phyloP scores from a whole-genome alignment of 345 rosid species.

The Eucalyptus guilfoylei region DNA sequence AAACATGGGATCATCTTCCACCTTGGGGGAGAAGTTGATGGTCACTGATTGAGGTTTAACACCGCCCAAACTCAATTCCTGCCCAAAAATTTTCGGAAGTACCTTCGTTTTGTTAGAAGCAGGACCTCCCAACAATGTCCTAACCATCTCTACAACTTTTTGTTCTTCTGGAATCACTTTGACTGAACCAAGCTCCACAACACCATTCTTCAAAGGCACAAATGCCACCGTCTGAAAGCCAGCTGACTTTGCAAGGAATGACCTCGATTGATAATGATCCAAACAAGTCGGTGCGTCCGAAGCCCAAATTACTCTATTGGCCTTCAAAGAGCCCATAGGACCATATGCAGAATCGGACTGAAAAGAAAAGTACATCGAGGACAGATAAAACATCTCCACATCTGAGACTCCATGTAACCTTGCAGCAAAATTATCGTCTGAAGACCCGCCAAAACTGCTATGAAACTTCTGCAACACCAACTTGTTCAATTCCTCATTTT shows the following conservation, averaged over 20 bases:
- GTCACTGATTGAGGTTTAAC: constrained; percentile 55
- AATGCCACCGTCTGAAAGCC: constrained; percentile 67
- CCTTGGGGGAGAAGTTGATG: constrained; percentile 77
- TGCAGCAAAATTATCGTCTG: constrained; percentile 19
- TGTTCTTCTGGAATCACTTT: constrained; percentile 53
- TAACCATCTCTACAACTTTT: constrained; percentile 44
- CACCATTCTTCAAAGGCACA: constrained; percentile 68
- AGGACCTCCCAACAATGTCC: constrained; percentile 43
- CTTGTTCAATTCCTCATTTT: constrained; percentile 49
- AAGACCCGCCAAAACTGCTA: constrained; percentile 31
- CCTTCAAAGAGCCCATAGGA: constrained; percentile 46
- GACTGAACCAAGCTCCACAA: constrained; percentile 81
- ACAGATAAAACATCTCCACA: constrained; percentile 62
- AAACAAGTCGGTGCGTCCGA: constrained; percentile 37
- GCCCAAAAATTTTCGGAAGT: constrained; percentile 77
- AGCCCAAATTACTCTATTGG: constrained; percentile 63
- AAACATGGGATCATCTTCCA: constrained; percentile 68
- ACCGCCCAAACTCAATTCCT: constrained; percentile 69
- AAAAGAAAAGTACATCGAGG: constrained; percentile 60
- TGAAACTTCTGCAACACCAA: constrained; percentile 63
- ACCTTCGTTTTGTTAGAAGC: constrained; percentile 42
- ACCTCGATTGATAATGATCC: constrained; percentile 51
- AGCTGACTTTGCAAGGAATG: constrained; percentile 65
- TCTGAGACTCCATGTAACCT: constrained; percentile 42
- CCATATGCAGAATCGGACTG: constrained; percentile 39